Conservation (phyloP, 2,329 filamentous ascomycete species). For the Trichoderma polysporum region DNA sequence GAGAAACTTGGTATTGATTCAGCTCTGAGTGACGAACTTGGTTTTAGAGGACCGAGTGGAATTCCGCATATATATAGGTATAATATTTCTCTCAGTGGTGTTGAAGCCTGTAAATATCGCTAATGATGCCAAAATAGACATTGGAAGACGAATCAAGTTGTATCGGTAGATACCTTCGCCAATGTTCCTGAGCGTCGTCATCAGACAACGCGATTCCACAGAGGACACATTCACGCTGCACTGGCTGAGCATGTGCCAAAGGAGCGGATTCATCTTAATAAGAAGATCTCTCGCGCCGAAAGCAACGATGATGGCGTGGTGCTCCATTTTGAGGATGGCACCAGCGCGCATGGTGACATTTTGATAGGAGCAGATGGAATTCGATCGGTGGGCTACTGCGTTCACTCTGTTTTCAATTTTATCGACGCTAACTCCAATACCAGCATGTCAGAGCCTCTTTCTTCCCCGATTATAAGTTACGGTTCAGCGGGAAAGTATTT, state of each 20-base stretch:
- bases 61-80: slow-evolving; percentile 17
- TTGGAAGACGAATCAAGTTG: slow-evolving; percentile 45
- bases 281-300: slow-evolving; percentile 37
- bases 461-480: slow-evolving; percentile 11
- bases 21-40: slow-evolving; percentile 41
- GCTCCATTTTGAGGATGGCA: slow-evolving; percentile 45
- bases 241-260: slow-evolving; percentile 45
- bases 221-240: slow-evolving; percentile 49
- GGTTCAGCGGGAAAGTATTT: slow-evolving; percentile 22
- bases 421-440: not conserved
- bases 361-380: slow-evolving; percentile 54
- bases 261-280: slow-evolving; percentile 44
- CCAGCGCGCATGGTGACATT: slow-evolving; percentile 42
- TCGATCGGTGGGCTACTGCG: slow-evolving; percentile 42
- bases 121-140: slow-evolving; percentile 34
- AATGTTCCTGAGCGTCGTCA: slow-evolving; percentile 40
- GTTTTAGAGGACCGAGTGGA: slow-evolving; percentile 36
- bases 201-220: slow-evolving; percentile 45
- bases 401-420: not conserved
- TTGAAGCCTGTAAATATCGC: no score
- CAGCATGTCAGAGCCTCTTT: slow-evolving; percentile 20
- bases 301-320: slow-evolving; percentile 30
- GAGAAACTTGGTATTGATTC: slow-evolving; percentile 49
- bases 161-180: slow-evolving; percentile 44
- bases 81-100: no score